Evolutionary conservation across 495 filamentous ascomycete genomes (phyloP).

Genomic region (Penicillium subrubescens): DNA sequence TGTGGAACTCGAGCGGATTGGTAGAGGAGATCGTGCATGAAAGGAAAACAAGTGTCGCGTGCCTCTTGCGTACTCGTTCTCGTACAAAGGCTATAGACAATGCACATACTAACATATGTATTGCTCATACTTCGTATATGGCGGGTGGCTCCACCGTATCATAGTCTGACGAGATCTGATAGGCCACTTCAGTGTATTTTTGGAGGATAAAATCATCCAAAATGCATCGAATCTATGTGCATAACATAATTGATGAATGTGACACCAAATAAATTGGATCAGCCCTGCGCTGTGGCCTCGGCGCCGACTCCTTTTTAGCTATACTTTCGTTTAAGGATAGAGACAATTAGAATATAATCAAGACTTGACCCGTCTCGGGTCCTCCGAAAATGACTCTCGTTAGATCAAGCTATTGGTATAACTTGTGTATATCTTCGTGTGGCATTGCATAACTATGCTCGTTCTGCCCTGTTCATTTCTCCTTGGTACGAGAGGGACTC

Average conservation of each 20-base stretch:
- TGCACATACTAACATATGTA: background rate
- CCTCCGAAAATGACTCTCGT: background rate
- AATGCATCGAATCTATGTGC: background rate
- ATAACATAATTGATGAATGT: background rate
- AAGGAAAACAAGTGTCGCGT: slow-evolving; percentile 3
- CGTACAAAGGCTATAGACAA: background rate
- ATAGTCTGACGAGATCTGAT: background rate
- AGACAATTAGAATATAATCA: too few species aligned
- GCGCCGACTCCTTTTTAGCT: background rate
- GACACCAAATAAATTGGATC: background rate
- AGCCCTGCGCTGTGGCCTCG: background rate
- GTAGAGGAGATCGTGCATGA: background rate
- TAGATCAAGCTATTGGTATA: too few species aligned
- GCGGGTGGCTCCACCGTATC: background rate
- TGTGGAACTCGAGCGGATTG: background rate
- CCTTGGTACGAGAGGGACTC: background rate
- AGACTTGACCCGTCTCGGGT: background rate
- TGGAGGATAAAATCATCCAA: background rate
- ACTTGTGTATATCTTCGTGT: too few species aligned
- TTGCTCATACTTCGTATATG: background rate
- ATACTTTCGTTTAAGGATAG: background rate
- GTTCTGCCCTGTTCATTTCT: background rate
- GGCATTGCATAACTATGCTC: background rate
- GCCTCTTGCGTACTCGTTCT: background rate
- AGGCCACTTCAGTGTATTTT: background rate